Percentiles rank a stretch among this genome's conserved stretches.
Conservation (phyloP, 176 grass and related monocot genomes). For the Eleusine coracana region DNA sequence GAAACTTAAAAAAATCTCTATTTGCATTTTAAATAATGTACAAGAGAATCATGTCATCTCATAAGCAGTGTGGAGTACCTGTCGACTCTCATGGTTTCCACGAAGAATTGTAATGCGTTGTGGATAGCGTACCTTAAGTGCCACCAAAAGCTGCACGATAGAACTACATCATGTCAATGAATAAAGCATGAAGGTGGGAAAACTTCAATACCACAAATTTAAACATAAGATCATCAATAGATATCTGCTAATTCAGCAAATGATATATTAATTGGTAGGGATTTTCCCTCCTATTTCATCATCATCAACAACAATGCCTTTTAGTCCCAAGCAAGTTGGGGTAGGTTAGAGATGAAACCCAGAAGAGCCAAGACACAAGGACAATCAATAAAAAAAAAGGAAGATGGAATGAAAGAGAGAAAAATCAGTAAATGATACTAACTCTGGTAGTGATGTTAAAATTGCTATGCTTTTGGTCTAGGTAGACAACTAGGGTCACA, state of each 20-base stretch:
- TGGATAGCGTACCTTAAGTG: conserved; percentile 84
- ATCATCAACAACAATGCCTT: too few species aligned
- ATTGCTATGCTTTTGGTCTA: neutral
- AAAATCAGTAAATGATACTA: neutral
- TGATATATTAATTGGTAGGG: neutral
- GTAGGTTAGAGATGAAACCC: too few species aligned
- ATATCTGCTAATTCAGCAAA: neutral
- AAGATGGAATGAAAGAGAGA: too few species aligned
- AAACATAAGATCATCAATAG: conserved; percentile 5
- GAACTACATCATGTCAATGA: conserved; percentile 16
- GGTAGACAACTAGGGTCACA: neutral
- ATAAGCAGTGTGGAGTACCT: conserved; percentile 30
- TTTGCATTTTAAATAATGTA: conserved; percentile 6
- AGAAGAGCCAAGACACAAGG: too few species aligned
- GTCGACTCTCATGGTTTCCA: conserved; percentile 92
- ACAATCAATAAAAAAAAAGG: too few species aligned
- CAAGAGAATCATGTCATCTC: neutral
- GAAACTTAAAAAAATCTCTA: conserved; percentile 18
- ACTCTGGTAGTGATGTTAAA: neutral
- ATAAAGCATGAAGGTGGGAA: neutral
- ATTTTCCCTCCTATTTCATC: too few species aligned
- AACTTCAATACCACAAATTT: neutral
- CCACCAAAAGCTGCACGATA: conserved; percentile 75
- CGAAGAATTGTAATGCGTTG: conserved; percentile 86
- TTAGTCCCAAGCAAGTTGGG: too few species aligned